Evolutionary conservation across 345 rosid species (phyloP), one percentile per base, ranked within the genome.

Genomic region (Gossypium arboreum): DNA sequence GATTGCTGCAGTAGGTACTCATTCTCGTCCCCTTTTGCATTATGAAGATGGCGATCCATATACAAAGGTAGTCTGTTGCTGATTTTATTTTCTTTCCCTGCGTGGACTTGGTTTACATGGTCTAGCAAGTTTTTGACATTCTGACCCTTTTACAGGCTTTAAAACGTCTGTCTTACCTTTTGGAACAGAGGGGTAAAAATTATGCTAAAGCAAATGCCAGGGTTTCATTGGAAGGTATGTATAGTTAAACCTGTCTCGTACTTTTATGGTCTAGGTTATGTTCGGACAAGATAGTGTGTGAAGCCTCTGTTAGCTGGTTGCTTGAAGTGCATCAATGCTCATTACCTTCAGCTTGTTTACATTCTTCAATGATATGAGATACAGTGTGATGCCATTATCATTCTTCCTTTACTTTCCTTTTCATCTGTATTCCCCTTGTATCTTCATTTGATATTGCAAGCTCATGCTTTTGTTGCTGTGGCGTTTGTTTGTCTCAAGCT

Each of bases 1-100:
- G 81, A 95, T 95, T 64, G 90, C 93, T n/a, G 88, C 97, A 51
- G 97, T 95, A 20, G 99, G 99, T 75, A 95, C 99, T 27, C 24
- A 76, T 73, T 90, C 97, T 77, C 87, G 99, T 44, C 99, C 99
- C 73, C 84, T 95, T 83, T 78, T 93, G 85, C 87, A 90, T 75
- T 77, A 83, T 34, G 96, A 89, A 77, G 72, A 93, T 11, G 97
- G 94, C 8, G 97, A 95, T 78, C 90, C 91, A 58, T 93, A 93
- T 86, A 83, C 85, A 51, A 85, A 84, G 92, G 99, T 87, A 80
- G 61, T 48, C 51, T 11, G 3, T 73, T 10, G 58, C 12, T 67
- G 17, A 45, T 13, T n/a, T 20, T 27, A 12, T 22, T 58, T 54
- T 47, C 39, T 44, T 13, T 76, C 8, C 76, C 64, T 67, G 25